phyloP scores from a whole-genome alignment of 108 stramenopile genomes.

The Nitzschia palea region DNA sequence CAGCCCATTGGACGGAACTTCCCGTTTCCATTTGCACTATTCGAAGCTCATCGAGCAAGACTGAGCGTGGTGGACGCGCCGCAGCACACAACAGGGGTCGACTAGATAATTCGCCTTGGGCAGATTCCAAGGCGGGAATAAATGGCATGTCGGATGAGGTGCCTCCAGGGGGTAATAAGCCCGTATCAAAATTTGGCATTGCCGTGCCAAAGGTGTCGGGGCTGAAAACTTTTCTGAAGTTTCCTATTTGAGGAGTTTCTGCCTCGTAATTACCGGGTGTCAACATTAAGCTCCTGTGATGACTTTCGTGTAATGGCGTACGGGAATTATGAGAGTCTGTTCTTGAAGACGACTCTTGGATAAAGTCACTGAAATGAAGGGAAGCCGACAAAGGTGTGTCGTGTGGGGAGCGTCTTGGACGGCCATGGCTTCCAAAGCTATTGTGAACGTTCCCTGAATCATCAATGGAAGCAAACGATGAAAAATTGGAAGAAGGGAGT shows the following conservation, averaged over 20 bases:
- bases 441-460: neutral
- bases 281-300: slow-evolving; percentile 15
- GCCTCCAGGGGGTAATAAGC: slow-evolving; percentile 5
- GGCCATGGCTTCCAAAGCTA: neutral
- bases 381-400: neutral
- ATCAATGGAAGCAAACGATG: slow-evolving; percentile 25
- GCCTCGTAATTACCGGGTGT: slow-evolving; percentile 32
- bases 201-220: neutral
- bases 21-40: slow-evolving; percentile 53
- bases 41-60: slow-evolving; percentile 36
- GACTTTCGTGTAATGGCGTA: neutral
- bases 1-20: slow-evolving; percentile 38
- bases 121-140: slow-evolving; percentile 9
- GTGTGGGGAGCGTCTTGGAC: neutral
- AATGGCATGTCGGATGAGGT: slow-evolving; percentile 12
- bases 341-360: neutral
- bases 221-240: slow-evolving; percentile 12
- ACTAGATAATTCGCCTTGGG: neutral
- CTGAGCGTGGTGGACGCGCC: slow-evolving; percentile 37
- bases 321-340: neutral
- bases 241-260: slow-evolving; percentile 33
- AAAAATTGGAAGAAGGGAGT: slow-evolving; percentile 23
- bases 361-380: neutral
- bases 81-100: neutral
- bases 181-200: neutral